Evolutionary conservation across 2,329 filamentous ascomycete genomes (phyloP), one percentile per base, ranked within the genome.

Genomic region (Stagonosporopsis vannaccii): DNA sequence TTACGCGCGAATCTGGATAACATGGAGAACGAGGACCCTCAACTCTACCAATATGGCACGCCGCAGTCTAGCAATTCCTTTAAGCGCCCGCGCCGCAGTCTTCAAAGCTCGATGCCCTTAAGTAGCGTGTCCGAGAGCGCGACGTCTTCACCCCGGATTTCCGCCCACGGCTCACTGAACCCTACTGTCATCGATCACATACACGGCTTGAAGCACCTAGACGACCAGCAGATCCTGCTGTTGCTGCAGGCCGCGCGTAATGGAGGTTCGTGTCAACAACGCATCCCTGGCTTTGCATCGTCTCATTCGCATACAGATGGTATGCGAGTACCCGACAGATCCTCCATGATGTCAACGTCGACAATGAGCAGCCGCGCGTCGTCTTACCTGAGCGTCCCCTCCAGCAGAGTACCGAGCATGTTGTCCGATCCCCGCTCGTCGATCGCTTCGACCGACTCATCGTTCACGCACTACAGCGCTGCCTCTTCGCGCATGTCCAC

Each of bases 101-200:
- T 74, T 6, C 73, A 76, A 59, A 69, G 68, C 63, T 65, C 72
- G 23, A 74, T 71, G 47, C 72, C 72, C 37, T 63, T 76, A 55
- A 68, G 68, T 58, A 74, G 70, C 63, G 70, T 75, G 44, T 70
- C 68, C 45, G 73, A 75, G 48, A 72, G 69, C 69, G 66, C 73
- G 44, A 71, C 72, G 26, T 71, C 73, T 25, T 75, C 73, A 25
- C 73, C 73, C 20, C 68, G 71, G 47, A 66, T 71, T 25, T 74
- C 72, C 19, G 64, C 67, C 53, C 70, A 75, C 45, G 62, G 63
- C 25, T 65, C 65, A 33, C 67, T 76, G 58, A 73, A 72, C 22
- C 71, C 71, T 23, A 73, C 75, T 32, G 70, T 77, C 49, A 73
- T 76, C 58, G 68, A 74, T 30, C 73, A 76, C 61, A 75, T 77